These are phyloP conservation scores for Rauvolfia tetraphylla DNA, from an alignment of 257 asterid species.

Conservation along the genomic window DNA sequence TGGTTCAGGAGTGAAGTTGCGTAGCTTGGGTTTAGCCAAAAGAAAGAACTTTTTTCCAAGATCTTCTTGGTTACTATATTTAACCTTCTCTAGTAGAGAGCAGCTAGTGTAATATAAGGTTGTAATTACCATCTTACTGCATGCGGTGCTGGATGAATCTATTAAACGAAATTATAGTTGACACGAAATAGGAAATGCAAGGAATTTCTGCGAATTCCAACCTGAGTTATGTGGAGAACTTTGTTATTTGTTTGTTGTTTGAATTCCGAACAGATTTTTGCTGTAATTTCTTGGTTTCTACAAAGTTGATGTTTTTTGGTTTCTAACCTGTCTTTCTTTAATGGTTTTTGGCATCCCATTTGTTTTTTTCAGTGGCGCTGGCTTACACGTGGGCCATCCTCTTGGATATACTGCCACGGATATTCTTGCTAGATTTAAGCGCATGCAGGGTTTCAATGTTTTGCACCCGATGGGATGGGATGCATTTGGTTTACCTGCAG, in stretches of 20 bases:
- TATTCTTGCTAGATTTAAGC: conserved; percentile 86
- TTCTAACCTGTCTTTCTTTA: not conserved
- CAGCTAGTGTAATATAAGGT: not conserved
- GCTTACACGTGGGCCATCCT: conserved; percentile 98
- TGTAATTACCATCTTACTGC: not conserved
- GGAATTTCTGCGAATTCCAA: not conserved
- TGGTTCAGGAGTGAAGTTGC: not conserved
- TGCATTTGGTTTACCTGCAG: conserved; percentile 99
- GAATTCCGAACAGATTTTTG: not conserved
- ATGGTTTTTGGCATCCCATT: conserved; percentile 16
- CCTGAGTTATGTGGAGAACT: not conserved
- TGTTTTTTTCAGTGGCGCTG: conserved; percentile 81
- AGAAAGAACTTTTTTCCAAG: too few relatives aligned
- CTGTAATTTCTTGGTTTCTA: not conserved
- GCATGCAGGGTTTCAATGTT: conserved; percentile 97
- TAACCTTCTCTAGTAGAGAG: too few relatives aligned
- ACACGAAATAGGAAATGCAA: not conserved
- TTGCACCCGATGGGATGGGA: conserved; percentile 99
- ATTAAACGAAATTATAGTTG: not conserved
- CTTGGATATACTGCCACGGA: conserved; percentile 99
- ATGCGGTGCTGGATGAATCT: not conserved
- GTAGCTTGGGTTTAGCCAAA: too few relatives aligned
- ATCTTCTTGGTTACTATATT: too few relatives aligned
- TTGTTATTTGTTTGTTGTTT: not conserved
- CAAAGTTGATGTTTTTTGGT: not conserved